Base-by-base conservation (phyloP, 768 basidiomycete species). In the Boletus insuetus region DNA sequence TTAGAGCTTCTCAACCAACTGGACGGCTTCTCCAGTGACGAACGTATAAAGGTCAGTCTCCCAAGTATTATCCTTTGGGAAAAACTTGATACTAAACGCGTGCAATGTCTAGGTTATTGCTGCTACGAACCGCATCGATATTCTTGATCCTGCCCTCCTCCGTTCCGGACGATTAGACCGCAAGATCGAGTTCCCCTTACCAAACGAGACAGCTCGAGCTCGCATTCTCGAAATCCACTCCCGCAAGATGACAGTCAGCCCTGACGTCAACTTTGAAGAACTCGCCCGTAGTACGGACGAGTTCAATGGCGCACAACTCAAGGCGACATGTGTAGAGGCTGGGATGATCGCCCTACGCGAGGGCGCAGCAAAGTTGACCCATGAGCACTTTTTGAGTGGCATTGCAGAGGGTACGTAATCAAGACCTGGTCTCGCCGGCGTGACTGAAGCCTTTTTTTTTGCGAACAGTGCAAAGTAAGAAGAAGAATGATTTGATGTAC, bases 311-410 rank as follows among this genome's bases (percentile, higher is more conserved):
- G 93, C 93, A 8, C 92, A 94, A 70, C 74, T 97, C 65, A 97
- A 98, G 77, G 97, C 96, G 1, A 95, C 97, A 4, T 98, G 96
- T 73, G 97, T 99, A 1, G 97, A 99, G 75, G 97, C 97, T 39
- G 97, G 97, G 55, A 99, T 99, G 97, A 97, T 98, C 66, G 92
- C 96, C 8, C 75, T 98, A 39, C 78, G 97, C 61, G 95, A 98
- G 73, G 95, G 95, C 31, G 92, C 94, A 16, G 84, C 84, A 16
- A 88, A 87, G 71, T 74, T 98, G 53, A 85, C 82, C 29, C 96
- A 98, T 63, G 97, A 99, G 71, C 94, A 98, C 71, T 98, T 97
- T 82, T 75, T 98, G 69, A 91, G 88, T 66, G 93, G 91, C 48
- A 91, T 94, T 55, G 82, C 91, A 40, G 90, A 94, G 76, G 90